A percentile compares a stretch with the other conserved stretches of the same genome.
Conservation (phyloP, 208 protist genomes). For the Porcisia hertigi region DNA sequence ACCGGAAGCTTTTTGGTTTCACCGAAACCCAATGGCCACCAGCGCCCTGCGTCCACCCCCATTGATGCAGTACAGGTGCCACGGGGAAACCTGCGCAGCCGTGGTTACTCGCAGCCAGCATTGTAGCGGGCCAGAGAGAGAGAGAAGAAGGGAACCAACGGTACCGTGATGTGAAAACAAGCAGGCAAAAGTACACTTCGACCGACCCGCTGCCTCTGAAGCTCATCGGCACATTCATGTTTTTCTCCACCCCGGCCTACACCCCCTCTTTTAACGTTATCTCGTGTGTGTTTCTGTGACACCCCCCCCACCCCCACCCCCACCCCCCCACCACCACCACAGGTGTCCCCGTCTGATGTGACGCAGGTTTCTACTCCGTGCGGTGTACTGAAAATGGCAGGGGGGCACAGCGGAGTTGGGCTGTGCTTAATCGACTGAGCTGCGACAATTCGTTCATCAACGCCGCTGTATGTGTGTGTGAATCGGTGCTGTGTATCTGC, state of each 20-base stretch:
- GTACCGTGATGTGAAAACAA: not conserved
- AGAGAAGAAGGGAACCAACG: not conserved
- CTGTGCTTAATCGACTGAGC: not conserved
- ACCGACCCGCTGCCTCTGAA: not conserved
- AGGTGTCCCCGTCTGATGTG: too few species aligned
- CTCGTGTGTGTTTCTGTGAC: too few species aligned
- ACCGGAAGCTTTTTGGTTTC: conserved; percentile 14
- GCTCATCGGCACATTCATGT: not conserved
- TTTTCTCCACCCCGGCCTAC: not conserved
- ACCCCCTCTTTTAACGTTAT: not conserved
- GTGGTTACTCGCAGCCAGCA: conserved; percentile 36
- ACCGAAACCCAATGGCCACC: conserved; percentile 21
- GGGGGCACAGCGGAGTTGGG: too few species aligned
- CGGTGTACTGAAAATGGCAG: not conserved
- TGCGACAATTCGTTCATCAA: not conserved
- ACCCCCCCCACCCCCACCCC: too few species aligned
- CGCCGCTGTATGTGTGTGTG: not conserved
- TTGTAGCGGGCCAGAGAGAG: not conserved
- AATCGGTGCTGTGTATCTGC: not conserved
- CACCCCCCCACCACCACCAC: too few species aligned
- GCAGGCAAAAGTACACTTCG: not conserved
- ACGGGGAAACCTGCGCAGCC: conserved; percentile 12
- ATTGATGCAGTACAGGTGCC: conserved; percentile 8
- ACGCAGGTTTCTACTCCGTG: not conserved
- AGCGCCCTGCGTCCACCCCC: conserved; percentile 25